A percentile compares a stretch with the other conserved stretches of the same genome.
These are phyloP conservation scores for Ophiocordyceps camponoti-saundersi DNA, from an alignment of 2,329 filamentous ascomycete species.

Conservation along the genomic window DNA sequence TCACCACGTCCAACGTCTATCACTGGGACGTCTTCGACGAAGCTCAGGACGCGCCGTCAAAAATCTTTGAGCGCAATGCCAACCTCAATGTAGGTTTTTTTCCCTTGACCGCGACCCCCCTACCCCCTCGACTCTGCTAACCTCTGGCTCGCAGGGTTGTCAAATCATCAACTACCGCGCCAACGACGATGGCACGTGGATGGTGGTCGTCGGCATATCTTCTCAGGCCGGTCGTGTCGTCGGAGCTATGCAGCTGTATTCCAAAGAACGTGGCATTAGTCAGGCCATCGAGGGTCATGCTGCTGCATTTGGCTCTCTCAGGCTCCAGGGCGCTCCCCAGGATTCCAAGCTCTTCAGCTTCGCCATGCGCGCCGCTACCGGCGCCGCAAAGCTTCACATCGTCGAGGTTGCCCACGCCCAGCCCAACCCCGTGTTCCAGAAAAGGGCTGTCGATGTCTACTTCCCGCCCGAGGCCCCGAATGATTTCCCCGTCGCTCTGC, in stretches of 20 bases:
- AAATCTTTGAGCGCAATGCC: conserved; percentile 86
- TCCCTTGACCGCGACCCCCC: neutral
- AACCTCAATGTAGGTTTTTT: conserved; percentile 59
- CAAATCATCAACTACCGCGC: conserved; percentile 99
- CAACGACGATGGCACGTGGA: conserved; percentile 93
- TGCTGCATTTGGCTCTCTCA: conserved; percentile 78
- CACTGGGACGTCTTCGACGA: conserved; percentile 96
- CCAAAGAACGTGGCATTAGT: conserved; percentile 87
- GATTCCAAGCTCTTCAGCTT: conserved; percentile 97
- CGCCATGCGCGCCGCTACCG: conserved; percentile 73
- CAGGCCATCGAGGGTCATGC: conserved; percentile 97
- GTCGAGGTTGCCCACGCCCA: conserved; percentile 93
- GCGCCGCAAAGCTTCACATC: conserved; percentile 79
- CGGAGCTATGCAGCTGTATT: conserved; percentile 94
- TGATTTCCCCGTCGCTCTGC: conserved; percentile 96
- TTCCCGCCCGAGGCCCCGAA: conserved; percentile 91
- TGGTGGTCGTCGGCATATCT: conserved; percentile 92
- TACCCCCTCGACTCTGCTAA: conserved; percentile 3
- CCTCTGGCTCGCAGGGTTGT: conserved; percentile 43
- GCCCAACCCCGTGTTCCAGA: conserved; percentile 74
- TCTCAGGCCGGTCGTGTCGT: conserved; percentile 86
- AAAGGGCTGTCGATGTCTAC: conserved; percentile 95
- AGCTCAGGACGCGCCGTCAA: conserved; percentile 60
- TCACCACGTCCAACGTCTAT: conserved; percentile 81
- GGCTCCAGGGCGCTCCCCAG: conserved; percentile 72